Percentiles rank a stretch among this genome's conserved stretches.
phyloP scores from a whole-genome alignment of 2,329 filamentous ascomycete genomes.

The Dactylellina cionopaga region DNA sequence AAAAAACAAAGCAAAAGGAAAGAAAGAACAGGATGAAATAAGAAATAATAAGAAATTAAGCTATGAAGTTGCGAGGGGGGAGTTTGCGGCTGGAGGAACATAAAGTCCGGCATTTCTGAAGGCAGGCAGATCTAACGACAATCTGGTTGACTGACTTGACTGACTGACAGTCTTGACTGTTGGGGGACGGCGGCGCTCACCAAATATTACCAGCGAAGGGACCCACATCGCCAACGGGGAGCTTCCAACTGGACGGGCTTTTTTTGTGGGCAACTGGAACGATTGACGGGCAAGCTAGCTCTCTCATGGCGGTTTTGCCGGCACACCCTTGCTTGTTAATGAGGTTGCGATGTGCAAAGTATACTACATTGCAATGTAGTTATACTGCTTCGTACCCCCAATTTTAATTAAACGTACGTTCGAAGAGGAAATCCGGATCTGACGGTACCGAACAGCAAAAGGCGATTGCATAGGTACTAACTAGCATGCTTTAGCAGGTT shows the following conservation, averaged over 20 bases:
- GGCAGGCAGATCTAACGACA: background rate
- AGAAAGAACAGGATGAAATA: constrained; percentile 7
- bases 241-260: constrained; percentile 25
- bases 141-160: constrained; percentile 12
- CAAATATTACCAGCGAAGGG: constrained; percentile 24
- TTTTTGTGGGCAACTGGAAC: constrained; percentile 22
- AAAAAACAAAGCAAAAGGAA: background rate
- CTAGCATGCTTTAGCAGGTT: constrained; percentile 41
- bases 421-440: constrained; percentile 48
- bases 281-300: constrained; percentile 26
- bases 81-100: constrained; percentile 41
- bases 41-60: constrained; percentile 35
- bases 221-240: constrained; percentile 21
- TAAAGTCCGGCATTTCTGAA: constrained; percentile 45
- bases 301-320: background rate
- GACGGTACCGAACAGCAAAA: constrained; percentile 41
- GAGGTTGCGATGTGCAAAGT: too few species aligned
- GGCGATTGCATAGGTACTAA: constrained; percentile 37
- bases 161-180: constrained; percentile 10
- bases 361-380: too few species aligned
- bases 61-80: constrained; percentile 12
- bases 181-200: constrained; percentile 48
- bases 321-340: too few species aligned
- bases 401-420: too few species aligned
- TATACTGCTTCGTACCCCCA: too few species aligned